These are phyloP conservation scores for Alnus glutinosa DNA, from an alignment of 306 rosid species.

Conservation along the genomic window DNA sequence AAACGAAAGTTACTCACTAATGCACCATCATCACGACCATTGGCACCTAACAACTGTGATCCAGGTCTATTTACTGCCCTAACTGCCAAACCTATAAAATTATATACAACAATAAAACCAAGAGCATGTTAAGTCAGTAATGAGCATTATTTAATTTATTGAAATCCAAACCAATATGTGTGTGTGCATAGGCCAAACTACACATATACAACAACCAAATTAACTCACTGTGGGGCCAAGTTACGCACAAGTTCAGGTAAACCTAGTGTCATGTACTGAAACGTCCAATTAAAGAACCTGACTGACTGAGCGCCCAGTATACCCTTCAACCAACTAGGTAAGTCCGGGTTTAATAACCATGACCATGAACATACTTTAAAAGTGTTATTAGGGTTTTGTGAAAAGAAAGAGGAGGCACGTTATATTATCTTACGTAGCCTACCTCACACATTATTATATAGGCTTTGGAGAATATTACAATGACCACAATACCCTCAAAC, in stretches of 20 bases:
- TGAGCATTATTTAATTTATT: neutral
- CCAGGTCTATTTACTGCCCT: neutral
- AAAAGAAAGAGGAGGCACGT: too few relatives aligned
- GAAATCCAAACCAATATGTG: neutral
- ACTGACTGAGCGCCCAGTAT: neutral
- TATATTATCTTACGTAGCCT: too few relatives aligned
- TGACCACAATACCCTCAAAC: too few relatives aligned
- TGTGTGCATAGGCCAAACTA: neutral
- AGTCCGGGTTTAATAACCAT: too few relatives aligned
- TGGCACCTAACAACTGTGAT: constrained; percentile 7
- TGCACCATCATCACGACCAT: constrained; percentile 17
- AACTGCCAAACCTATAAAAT: neutral
- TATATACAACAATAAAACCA: neutral
- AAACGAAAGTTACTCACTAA: neutral
- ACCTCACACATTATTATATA: too few relatives aligned
- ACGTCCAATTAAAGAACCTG: neutral
- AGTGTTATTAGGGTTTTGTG: too few relatives aligned
- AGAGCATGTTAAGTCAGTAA: neutral
- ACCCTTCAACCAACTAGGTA: neutral
- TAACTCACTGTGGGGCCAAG: neutral
- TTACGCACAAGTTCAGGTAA: neutral
- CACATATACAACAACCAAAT: neutral
- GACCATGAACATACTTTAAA: too few relatives aligned
- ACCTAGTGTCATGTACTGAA: neutral
- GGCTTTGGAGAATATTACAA: too few relatives aligned